Evolutionary conservation across 345 rosid species (phyloP), one percentile per base, ranked within the genome.

Genomic region (Populus simonii): DNA sequence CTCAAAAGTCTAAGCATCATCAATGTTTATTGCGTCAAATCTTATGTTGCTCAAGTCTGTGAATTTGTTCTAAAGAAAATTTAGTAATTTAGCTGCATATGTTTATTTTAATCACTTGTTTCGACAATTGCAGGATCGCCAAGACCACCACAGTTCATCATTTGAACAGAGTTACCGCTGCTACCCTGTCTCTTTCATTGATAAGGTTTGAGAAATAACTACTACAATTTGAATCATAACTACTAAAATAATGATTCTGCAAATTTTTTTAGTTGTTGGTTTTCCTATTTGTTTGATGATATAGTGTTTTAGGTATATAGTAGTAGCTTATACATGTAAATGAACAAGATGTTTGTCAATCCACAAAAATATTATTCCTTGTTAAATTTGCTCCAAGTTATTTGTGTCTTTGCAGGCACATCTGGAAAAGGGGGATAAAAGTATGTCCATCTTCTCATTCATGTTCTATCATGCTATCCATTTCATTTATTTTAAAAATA

Each of bases 341-440:
- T 22, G 66, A 23, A 61, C 10, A 61, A 61, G 18, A 47, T 47
- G 20, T 47, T 47, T 47, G 53, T 47, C 66, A 22, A 9, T 61
- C 4, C 66, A 8, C 25, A 61, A n/a, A 61, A n/a, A 17, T 53
- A 38, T 74, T 18, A 43, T 43, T 43, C 15, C 47, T 43, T 43
- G 36, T 33, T 33, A 27, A 68, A 12, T 31, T 59, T 43, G 72
- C 43, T 74, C 67, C 75, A 66, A 77, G 59, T 65, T 10, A 11
- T 45, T 73, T 65, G 4, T 69, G 18, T 74, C 59, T 75, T 77
- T 84, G 79, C 90, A 89, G 92, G 85, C 87, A 10, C 92, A 89
- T 84, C 86, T 91, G 80, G 93, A 89, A 76, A 89, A 80, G 68
- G 95, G 95, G 51, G 89, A 89, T 81, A 91, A 87, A 85, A 85